A percentile compares a stretch with the other conserved stretches of the same genome.
Conservation (phyloP, 345 rosid species). For the Rhizophora mangle region DNA sequence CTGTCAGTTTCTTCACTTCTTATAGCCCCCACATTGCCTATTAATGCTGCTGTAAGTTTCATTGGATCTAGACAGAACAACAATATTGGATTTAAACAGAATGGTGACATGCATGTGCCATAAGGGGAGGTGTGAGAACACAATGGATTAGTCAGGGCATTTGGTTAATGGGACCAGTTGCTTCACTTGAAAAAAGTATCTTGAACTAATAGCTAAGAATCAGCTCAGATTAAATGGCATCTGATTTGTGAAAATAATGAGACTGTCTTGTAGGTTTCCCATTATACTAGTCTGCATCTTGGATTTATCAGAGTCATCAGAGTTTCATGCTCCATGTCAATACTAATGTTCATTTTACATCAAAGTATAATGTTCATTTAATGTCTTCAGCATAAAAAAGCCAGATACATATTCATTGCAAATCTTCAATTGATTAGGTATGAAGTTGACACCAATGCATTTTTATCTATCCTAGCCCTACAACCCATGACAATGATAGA, state of each 20-base stretch:
- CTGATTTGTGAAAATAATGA: no score
- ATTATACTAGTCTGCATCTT: not conserved
- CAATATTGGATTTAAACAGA: no score
- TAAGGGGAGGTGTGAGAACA: no score
- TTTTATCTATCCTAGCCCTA: slow-evolving; percentile 89
- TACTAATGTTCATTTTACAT: not conserved
- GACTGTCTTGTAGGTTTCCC: not conserved
- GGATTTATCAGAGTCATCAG: not conserved
- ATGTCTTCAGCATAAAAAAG: not conserved
- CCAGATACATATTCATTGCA: slow-evolving; percentile 27
- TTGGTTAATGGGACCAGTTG: no score
- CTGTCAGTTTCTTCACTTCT: no score
- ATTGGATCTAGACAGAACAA: no score
- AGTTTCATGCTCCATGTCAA: not conserved
- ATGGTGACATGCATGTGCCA: no score
- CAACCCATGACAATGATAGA: slow-evolving; percentile 74
- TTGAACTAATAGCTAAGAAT: not conserved
- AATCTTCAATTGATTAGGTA: slow-evolving; percentile 52
- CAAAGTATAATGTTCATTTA: no score
- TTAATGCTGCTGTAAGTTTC: no score
- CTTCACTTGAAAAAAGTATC: no score
- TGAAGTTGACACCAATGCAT: slow-evolving; percentile 88
- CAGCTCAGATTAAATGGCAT: not conserved
- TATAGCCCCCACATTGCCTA: no score
- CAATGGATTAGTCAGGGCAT: no score